Evolutionary conservation across 306 rosid genomes (phyloP).

Genomic region (Herpetospermum pedunculosum): DNA sequence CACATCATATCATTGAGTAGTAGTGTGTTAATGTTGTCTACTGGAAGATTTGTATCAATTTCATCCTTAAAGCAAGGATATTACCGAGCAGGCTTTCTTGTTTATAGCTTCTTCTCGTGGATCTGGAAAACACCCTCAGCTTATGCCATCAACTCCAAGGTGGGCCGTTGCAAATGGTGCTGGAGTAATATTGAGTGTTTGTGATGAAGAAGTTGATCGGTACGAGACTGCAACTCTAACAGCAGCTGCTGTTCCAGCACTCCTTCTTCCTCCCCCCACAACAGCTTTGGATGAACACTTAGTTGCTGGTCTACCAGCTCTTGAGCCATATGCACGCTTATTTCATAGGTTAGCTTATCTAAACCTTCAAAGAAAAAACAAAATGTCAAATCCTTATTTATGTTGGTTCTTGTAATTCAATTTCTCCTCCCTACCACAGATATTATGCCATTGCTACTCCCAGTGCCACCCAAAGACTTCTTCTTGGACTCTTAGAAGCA

Average conservation of each 20-base stretch:
- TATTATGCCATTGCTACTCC: conserved; percentile 99
- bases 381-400: not conserved
- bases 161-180: conserved; percentile 99
- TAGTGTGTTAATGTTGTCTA: conserved; percentile 1
- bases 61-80: not conserved
- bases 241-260: conserved; percentile 93
- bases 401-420: not conserved
- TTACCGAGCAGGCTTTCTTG: conserved; percentile 4
- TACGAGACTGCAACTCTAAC: conserved; percentile 94
- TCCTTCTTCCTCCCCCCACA: conserved; percentile 97
- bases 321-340: conserved; percentile 95
- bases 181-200: conserved; percentile 93
- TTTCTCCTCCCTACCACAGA: conserved; percentile 23
- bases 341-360: conserved; percentile 67
- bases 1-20: not conserved
- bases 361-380: not conserved
- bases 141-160: conserved; percentile 83
- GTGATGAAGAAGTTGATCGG: conserved; percentile 95
- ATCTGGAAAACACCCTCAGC: conserved; percentile 98
- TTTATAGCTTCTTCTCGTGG: conserved; percentile 73
- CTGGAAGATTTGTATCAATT: not conserved
- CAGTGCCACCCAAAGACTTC: conserved; percentile 99
- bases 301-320: conserved; percentile 97
- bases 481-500: conserved; percentile 94
- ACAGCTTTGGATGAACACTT: conserved; percentile 95